Conservation (phyloP, 306 rosid species). For the Dryas alaskensis region DNA sequence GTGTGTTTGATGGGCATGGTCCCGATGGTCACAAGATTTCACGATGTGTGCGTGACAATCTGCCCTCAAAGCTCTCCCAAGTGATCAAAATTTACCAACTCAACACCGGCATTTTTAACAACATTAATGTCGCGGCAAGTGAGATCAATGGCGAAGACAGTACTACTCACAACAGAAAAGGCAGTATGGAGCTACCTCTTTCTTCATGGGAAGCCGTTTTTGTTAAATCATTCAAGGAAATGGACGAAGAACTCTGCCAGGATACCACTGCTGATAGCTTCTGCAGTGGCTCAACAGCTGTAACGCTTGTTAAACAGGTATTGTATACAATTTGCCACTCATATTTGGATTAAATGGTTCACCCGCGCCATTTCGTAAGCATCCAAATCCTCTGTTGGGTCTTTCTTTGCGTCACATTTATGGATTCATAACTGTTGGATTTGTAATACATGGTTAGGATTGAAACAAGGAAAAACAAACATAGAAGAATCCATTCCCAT, state of each 20-base stretch:
- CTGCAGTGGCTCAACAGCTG: constrained; percentile 90
- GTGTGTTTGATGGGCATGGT: constrained; percentile 98
- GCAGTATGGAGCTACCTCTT: constrained; percentile 32
- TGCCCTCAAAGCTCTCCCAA: constrained; percentile 70
- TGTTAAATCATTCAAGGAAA: constrained; percentile 55
- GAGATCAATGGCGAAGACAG: constrained; percentile 3
- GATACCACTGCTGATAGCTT: constrained; percentile 64
- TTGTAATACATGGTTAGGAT: too few relatives aligned
- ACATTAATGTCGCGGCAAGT: constrained; percentile 11
- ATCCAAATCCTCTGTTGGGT: too few relatives aligned
- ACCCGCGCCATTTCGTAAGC: too few relatives aligned
- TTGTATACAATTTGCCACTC: background rate
- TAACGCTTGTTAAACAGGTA: constrained; percentile 81
- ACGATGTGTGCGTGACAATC: constrained; percentile 52
- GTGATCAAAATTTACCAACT: constrained; percentile 51
- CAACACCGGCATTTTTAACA: constrained; percentile 22
- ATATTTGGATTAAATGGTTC: constrained; percentile 4
- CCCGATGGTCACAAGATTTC: constrained; percentile 78
- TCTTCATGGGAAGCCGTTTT: constrained; percentile 74
- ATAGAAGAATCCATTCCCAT: too few relatives aligned
- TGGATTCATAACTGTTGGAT: too few relatives aligned
- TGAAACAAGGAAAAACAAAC: too few relatives aligned
- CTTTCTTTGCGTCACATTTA: too few relatives aligned
- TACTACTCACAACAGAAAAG: background rate
- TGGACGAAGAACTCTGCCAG: constrained; percentile 55